phyloP scores from a whole-genome alignment of 106 monocot genomes.

The Agapanthus africanus region DNA sequence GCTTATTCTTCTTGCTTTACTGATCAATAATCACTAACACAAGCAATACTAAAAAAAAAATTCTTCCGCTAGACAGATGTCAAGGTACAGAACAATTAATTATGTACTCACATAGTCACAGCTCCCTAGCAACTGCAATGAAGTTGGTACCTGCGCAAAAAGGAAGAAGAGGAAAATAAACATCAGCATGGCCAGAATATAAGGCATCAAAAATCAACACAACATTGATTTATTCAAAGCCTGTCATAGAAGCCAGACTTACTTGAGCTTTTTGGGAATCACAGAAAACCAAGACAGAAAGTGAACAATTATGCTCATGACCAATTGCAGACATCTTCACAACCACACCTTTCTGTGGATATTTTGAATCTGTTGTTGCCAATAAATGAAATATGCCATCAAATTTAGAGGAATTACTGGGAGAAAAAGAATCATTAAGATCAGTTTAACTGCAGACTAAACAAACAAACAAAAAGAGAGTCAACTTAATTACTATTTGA shows the following conservation, averaged over 20 bases:
- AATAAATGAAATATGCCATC: conserved; percentile 5
- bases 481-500: neutral
- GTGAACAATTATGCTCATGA: conserved; percentile 44
- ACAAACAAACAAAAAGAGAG: neutral
- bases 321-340: conserved; percentile 44
- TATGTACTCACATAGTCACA: conserved; percentile 69
- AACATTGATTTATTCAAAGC: neutral
- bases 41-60: neutral
- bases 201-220: neutral
- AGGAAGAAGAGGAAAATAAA: neutral
- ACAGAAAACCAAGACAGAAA: conserved; percentile 65
- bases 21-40: neutral
- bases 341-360: conserved; percentile 64
- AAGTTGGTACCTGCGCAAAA: conserved; percentile 38
- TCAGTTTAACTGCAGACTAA: neutral
- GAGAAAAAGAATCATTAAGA: neutral
- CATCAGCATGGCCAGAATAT: neutral
- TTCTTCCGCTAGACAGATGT: neutral
- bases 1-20: conserved; percentile 3
- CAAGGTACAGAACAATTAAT: conserved; percentile 3
- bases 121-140: conserved; percentile 32
- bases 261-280: conserved; percentile 41
- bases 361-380: conserved; percentile 44
- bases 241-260: conserved; percentile 7
- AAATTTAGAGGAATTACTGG: neutral